Evolutionary conservation across 2,329 filamentous ascomycete species (phyloP).

Genomic region (Fusarium sp.): DNA sequence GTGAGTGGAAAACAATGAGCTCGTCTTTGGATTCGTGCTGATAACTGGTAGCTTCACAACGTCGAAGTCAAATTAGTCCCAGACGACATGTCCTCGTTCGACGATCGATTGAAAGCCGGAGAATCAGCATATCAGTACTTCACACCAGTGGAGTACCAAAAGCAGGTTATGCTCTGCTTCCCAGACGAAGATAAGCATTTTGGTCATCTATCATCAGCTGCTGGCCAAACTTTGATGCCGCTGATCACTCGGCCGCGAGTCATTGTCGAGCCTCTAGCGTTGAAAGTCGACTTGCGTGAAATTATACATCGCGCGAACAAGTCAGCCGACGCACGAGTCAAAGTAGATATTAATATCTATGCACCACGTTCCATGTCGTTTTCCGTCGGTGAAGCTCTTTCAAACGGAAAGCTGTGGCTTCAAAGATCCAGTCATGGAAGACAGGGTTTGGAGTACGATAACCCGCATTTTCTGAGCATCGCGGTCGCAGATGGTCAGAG

Average conservation of each 20-base stretch:
- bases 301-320: slow-evolving; percentile 4
- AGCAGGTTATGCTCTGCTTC: slow-evolving; percentile 10
- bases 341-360: slow-evolving; percentile 9
- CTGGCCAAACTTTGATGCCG: background rate
- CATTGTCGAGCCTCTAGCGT: background rate
- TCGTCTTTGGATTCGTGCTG: accelerated
- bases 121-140: background rate
- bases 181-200: background rate
- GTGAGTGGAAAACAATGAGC: background rate
- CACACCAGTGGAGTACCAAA: background rate
- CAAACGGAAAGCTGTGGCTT: slow-evolving; percentile 5
- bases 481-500: accelerated
- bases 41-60: slow-evolving; percentile 1
- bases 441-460: background rate
- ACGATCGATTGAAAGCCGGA: background rate
- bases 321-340: background rate
- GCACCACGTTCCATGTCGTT: background rate
- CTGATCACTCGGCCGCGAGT: background rate
- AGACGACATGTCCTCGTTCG: background rate
- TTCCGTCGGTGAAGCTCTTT: background rate
- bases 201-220: background rate
- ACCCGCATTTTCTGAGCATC: slow-evolving; percentile 6
- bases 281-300: background rate
- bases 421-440: background rate
- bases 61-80: slow-evolving; percentile 14